A percentile compares a stretch with the other conserved stretches of the same genome.
These are phyloP conservation scores for Linnemannia hyalina DNA, from an alignment of 192 early-diverging fungal species.

Conservation along the genomic window DNA sequence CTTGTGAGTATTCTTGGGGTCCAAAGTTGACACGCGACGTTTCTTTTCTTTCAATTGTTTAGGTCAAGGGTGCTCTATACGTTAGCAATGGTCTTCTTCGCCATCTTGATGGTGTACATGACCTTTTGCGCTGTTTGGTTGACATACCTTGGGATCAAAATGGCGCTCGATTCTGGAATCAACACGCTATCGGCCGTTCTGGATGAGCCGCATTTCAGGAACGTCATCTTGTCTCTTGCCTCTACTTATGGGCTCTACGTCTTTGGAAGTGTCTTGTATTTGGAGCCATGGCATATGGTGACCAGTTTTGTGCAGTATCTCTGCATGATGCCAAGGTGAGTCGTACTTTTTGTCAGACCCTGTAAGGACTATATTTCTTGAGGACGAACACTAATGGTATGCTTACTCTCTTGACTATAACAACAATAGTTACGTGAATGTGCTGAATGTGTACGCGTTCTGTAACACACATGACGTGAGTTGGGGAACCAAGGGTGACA, in stretches of 20 bases:
- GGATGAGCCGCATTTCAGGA: conserved; percentile 74
- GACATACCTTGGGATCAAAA: conserved; percentile 71
- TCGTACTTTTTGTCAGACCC: neutral
- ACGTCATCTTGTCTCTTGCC: conserved; percentile 73
- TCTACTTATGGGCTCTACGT: conserved; percentile 80
- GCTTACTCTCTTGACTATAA: neutral
- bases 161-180: conserved; percentile 70
- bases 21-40: neutral
- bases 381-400: neutral
- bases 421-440: conserved; percentile 77
- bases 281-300: conserved; percentile 87
- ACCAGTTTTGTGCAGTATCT: conserved; percentile 80
- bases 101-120: conserved; percentile 89
- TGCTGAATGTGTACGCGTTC: conserved; percentile 84
- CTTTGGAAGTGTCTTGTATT: conserved; percentile 71
- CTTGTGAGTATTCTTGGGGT: neutral
- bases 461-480: conserved; percentile 67
- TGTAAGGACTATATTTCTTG: neutral
- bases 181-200: conserved; percentile 72
- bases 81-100: conserved; percentile 84
- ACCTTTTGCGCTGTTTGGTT: conserved; percentile 81
- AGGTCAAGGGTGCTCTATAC: conserved; percentile 81
- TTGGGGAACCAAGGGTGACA: conserved; percentile 98
- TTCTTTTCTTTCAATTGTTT: neutral
- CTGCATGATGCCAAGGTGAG: conserved; percentile 80